Conservation (phyloP, 1,284 basidiomycete species). For the Cutaneotrichosporon arboriforme region DNA sequence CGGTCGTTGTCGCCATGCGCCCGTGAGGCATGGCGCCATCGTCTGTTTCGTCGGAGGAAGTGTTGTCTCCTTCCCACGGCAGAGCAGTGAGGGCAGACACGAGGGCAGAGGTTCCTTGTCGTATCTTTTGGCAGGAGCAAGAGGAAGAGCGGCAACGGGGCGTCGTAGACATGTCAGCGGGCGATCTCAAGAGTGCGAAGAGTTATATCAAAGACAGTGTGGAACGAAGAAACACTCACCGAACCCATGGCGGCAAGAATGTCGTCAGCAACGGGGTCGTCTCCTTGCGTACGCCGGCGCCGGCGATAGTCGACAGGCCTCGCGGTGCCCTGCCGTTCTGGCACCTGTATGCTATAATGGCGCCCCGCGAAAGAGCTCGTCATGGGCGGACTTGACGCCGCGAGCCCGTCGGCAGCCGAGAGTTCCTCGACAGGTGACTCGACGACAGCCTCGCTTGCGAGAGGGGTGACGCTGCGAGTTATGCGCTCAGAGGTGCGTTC, state of each 20-base stretch:
- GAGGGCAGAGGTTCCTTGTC: conserved; percentile 44
- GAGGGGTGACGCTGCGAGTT: too few species aligned
- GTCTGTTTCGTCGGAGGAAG: conserved; percentile 15
- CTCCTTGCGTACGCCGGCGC: neutral
- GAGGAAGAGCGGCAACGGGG: neutral
- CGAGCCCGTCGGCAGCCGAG: too few species aligned
- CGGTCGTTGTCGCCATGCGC: neutral
- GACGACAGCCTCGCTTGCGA: too few species aligned
- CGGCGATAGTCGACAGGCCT: neutral
- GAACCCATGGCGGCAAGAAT: conserved; percentile 4
- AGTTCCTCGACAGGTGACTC: too few species aligned
- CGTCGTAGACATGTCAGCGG: too few species aligned
- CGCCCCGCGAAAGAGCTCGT: too few species aligned
- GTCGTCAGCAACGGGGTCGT: neutral
- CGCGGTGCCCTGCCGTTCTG: neutral
- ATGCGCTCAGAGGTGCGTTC: too few species aligned
- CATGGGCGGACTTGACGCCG: too few species aligned
- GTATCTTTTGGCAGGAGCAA: conserved; percentile 25
- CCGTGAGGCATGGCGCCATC: conserved; percentile 4
- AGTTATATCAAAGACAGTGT: too few species aligned
- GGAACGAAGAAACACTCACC: neutral
- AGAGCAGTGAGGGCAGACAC: conserved; percentile 42
- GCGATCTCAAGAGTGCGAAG: too few species aligned
- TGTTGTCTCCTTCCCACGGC: conserved; percentile 35
- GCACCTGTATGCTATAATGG: neutral